phyloP scores from a whole-genome alignment of 768 basidiomycete genomes.

The Ramaria sp. region DNA sequence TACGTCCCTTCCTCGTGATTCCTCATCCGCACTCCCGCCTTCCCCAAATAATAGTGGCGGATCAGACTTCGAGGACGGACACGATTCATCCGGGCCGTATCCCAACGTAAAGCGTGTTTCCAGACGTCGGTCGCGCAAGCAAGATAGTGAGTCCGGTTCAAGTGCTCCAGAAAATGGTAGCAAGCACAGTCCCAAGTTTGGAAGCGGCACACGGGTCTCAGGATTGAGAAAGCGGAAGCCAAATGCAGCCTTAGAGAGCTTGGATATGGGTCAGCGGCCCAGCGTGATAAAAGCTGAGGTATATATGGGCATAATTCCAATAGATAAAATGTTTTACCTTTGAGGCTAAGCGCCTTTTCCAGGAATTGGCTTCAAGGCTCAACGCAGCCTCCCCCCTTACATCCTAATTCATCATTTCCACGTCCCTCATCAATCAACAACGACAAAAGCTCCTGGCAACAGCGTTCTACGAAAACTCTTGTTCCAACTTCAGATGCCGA shows the following conservation, averaged over 20 bases:
- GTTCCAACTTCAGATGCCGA: not conserved
- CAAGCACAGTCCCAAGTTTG: not conserved
- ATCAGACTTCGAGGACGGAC: not conserved
- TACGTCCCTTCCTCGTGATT: constrained; percentile 17
- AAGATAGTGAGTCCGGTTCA: not conserved
- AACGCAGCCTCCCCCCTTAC: not conserved
- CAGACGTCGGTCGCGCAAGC: not conserved
- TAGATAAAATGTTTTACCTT: not conserved
- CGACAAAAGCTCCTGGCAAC: not conserved
- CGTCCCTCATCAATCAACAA: not conserved
- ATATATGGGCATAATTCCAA: not conserved
- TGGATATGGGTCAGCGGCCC: not conserved
- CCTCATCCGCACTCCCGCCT: not conserved
- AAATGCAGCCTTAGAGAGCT: not conserved
- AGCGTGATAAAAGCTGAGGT: not conserved
- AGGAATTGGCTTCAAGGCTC: not conserved
- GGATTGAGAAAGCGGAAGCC: not conserved
- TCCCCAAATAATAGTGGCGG: not conserved
- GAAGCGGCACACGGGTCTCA: not conserved
- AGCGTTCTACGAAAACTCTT: not conserved
- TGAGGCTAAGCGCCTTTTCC: not conserved
- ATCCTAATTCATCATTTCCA: constrained; percentile 3
- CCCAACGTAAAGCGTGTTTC: not conserved
- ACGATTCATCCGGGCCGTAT: not conserved
- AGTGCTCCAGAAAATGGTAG: not conserved